Evolutionary conservation across 2,329 filamentous ascomycete species (phyloP).

Genomic region (Bipolaris oryzae): DNA sequence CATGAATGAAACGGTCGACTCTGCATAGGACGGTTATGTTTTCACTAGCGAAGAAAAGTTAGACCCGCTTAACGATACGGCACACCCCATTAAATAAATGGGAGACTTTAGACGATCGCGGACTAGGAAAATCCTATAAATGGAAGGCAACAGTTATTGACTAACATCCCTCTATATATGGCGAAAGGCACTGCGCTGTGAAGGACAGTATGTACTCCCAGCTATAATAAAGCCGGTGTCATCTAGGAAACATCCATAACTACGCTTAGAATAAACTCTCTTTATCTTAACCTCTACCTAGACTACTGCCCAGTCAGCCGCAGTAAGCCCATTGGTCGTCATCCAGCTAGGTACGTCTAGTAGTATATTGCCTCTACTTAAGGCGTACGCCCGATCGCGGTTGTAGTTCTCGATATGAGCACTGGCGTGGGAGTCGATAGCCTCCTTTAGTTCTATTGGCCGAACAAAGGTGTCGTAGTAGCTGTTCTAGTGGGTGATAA

Average conservation of each 20-base stretch:
- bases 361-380: too few relatives aligned
- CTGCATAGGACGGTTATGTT: too few relatives aligned
- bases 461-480: too few relatives aligned
- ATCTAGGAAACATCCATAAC: not conserved
- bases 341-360: too few relatives aligned
- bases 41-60: not conserved
- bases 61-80: not conserved
- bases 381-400: too few relatives aligned
- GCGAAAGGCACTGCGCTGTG: not conserved
- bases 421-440: too few relatives aligned
- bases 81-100: not conserved
- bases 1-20: too few relatives aligned
- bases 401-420: too few relatives aligned
- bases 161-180: not conserved
- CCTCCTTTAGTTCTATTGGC: too few relatives aligned
- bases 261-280: not conserved
- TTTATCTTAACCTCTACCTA: not conserved
- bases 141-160: not conserved
- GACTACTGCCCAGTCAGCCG: not conserved
- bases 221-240: not conserved
- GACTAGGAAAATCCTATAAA: not conserved
- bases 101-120: not conserved
- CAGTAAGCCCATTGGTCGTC: too few relatives aligned
- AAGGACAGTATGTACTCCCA: not conserved
- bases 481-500: too few relatives aligned